Base-by-base conservation (phyloP, 768 basidiomycete species). In the Suillus subalutaceus region DNA sequence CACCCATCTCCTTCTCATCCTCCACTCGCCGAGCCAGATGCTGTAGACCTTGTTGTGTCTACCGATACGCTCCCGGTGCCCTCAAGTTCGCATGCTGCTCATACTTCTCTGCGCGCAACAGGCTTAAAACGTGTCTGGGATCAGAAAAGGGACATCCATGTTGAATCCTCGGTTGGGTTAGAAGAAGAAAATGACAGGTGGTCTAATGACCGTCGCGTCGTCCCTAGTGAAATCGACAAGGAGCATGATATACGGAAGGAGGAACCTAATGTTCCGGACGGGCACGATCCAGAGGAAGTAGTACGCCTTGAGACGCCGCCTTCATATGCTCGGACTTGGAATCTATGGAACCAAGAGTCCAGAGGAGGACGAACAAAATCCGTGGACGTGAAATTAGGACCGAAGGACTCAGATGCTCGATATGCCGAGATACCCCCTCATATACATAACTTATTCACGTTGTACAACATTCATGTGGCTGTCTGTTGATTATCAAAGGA, bases 31-130 rank as follows among this genome's bases (percentile, higher is more conserved):
- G 23, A 69, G 16, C 83, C 86, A 2, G 92, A 98, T 68, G 96
- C 96, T 1, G 90, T 98, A 2, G 97, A 99, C 72, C 82, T 99
- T 20, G 85, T 98, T 6, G 88, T 96, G 0, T 68, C 68, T 8
- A 52, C 61, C 16, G 71, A 76, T 9, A 50, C 55, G 18, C 40
- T 72, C 16, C 67, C 64, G 4, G 68, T 70, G 15, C 72, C 72
- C 1, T 62, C 73, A 20, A 62, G 64, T 5, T 70, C 73, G 18
- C 63, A 63, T 15, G 59, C 50, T 18, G 40, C 40, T 0, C 70
- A 69, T 63, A 18, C 61, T 30, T 75, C 72, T 6, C 68, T 72
- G 13, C 72, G 61, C 38, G 65, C 69, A 7, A 70, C 71, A 3
- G 64, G 32, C 23, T 35, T 78, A 37, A 72, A 73, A 58, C 67